phyloP scores from a whole-genome alignment of 202 grass and related monocot genomes.

The Digitaria exilis region DNA sequence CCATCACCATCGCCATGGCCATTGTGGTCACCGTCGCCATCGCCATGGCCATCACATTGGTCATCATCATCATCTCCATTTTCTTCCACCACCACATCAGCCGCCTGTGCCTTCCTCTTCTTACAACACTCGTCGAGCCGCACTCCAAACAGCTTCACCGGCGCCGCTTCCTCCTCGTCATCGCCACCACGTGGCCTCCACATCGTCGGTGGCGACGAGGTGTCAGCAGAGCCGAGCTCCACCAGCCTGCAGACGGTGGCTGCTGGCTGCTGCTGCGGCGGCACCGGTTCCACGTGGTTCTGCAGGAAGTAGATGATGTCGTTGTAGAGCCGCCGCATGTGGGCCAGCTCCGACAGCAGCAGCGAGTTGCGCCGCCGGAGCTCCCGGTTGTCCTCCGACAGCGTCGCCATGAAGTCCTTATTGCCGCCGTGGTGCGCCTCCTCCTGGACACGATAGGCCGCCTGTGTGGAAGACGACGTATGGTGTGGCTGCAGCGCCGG shows the following conservation, averaged over 20 bases:
- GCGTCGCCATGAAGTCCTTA: constrained; percentile 43
- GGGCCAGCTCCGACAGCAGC: constrained; percentile 67
- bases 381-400: constrained; percentile 73
- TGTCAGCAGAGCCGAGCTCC: constrained; percentile 34
- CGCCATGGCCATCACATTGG: not conserved
- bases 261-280: not conserved
- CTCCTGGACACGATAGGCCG: constrained; percentile 3
- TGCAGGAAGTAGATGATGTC: constrained; percentile 85
- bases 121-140: constrained; percentile 44
- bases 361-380: constrained; percentile 74
- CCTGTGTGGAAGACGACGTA: not conserved
- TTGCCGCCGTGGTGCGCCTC: not conserved
- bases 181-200: not conserved
- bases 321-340: constrained; percentile 79
- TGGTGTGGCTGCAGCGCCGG: not conserved
- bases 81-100: constrained; percentile 5
- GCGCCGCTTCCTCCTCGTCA: not conserved
- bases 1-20: constrained; percentile 8
- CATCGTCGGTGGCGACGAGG: not conserved
- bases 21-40: not conserved
- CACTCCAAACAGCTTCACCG: constrained; percentile 72
- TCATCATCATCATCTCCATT: not conserved
- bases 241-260: constrained; percentile 36
- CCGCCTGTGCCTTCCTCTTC: constrained; percentile 37
- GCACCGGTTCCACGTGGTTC: constrained; percentile 52